phyloP scores from a whole-genome alignment of 441 rosid species.

The Mallotus repandus region DNA sequence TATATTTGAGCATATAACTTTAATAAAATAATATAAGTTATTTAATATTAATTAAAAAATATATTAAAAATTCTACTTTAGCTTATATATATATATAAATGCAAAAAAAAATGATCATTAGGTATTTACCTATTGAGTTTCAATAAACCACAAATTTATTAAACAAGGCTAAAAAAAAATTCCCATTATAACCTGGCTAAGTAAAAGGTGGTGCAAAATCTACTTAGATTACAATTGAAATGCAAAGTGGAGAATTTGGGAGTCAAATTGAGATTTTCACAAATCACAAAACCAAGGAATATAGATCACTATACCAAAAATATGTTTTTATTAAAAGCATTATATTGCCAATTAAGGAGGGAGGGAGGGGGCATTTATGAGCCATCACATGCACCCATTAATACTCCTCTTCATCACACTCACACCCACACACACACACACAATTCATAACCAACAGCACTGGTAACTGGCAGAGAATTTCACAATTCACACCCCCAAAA shows the following conservation, averaged over 20 bases:
- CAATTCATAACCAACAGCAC: conserved; percentile 4
- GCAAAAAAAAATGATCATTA: no score
- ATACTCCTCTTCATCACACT: conserved; percentile 13
- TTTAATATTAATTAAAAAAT: no score
- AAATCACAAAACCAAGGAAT: not conserved
- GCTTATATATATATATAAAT: no score
- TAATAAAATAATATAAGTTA: no score
- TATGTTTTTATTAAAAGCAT: not conserved
- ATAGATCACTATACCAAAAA: not conserved
- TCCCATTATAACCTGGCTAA: no score
- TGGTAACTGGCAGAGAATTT: not conserved
- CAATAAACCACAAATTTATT: no score
- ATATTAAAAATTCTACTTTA: no score
- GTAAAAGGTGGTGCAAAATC: not conserved
- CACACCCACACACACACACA: conserved; percentile 17
- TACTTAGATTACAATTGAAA: not conserved
- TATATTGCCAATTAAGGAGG: conserved; percentile 7
- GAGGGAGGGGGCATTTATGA: conserved; percentile 41
- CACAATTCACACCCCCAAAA: conserved; percentile 1
- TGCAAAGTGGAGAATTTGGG: not conserved
- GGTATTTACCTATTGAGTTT: no score
- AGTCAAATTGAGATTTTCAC: not conserved
- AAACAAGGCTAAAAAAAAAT: no score
- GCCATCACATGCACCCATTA: conserved; percentile 56
- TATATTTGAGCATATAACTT: no score